Percentiles rank a stretch among this genome's conserved stretches.
Conservation (phyloP, 148 eudicot genomes). For the Polygonum aviculare region DNA sequence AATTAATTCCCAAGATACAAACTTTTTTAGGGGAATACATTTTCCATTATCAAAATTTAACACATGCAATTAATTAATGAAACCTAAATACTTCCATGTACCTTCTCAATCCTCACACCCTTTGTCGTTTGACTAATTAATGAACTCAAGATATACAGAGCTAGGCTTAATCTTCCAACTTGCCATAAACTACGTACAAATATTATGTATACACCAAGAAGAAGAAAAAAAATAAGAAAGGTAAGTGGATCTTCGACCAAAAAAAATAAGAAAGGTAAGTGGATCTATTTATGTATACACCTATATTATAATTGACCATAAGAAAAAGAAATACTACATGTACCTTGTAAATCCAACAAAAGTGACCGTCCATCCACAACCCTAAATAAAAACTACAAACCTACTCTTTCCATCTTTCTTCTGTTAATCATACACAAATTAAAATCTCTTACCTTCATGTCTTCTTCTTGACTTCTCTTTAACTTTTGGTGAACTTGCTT, state of each 20-base stretch:
- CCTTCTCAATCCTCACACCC: background rate
- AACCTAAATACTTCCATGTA: background rate
- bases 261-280: conserved; percentile 5
- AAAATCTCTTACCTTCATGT: conserved; percentile 15
- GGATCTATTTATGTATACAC: background rate
- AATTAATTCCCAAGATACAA: background rate
- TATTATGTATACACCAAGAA: background rate
- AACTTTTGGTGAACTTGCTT: background rate
- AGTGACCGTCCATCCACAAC: conserved; percentile 85
- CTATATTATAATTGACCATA: background rate
- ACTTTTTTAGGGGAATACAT: background rate
- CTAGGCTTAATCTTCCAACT: background rate
- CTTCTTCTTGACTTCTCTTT: conserved; percentile 19
- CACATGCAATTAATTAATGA: too few species aligned
- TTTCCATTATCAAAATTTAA: too few species aligned
- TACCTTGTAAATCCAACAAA: conserved; percentile 83
- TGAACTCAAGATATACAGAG: background rate
- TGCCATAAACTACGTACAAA: background rate
- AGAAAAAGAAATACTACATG: conserved; percentile 8
- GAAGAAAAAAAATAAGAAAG: background rate
- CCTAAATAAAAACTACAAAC: conserved; percentile 43
- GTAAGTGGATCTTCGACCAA: background rate
- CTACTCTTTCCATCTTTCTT: conserved; percentile 31
- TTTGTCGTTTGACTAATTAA: background rate
- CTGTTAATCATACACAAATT: conserved; percentile 15